Conservation (phyloP, 495 filamentous ascomycete genomes). For the Tuber umbilicatum region DNA sequence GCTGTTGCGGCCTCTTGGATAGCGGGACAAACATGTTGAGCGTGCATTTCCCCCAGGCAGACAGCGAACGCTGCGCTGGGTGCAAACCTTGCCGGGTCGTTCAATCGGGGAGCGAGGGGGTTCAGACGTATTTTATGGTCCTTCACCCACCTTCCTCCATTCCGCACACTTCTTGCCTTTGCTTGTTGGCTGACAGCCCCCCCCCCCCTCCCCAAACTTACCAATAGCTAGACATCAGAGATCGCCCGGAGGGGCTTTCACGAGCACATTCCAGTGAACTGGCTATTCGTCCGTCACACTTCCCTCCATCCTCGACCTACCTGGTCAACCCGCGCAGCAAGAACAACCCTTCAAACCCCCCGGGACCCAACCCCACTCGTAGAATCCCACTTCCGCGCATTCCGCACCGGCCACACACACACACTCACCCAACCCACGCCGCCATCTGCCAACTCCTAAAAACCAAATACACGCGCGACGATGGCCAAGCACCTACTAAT, state of each 20-base stretch:
- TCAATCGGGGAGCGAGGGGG: conserved; percentile 63
- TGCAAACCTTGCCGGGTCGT: conserved; percentile 59
- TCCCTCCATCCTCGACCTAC: background rate
- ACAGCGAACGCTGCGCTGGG: conserved; percentile 61
- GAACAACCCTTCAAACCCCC: conserved; percentile 80
- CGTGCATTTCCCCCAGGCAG: conserved; percentile 73
- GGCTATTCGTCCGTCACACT: conserved; percentile 76
- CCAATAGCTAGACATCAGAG: conserved; percentile 69
- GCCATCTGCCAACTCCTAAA: conserved; percentile 76
- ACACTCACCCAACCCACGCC: conserved; percentile 81
- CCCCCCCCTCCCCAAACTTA: conserved; percentile 12
- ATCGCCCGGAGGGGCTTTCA: conserved; percentile 93
- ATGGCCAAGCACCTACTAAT: conserved; percentile 82
- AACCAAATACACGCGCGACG: conserved; percentile 85
- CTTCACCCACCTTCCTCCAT: conserved; percentile 4
- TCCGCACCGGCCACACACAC: conserved; percentile 73
- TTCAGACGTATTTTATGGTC: conserved; percentile 39
- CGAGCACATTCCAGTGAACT: conserved; percentile 75
- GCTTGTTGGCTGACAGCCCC: conserved; percentile 12
- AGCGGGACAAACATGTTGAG: conserved; percentile 65
- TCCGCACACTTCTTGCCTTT: conserved; percentile 1
- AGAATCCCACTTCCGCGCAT: conserved; percentile 56
- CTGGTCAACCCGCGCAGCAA: conserved; percentile 52
- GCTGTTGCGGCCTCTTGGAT: conserved; percentile 60
- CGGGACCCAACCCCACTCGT: conserved; percentile 50